Evolutionary conservation across 2,329 filamentous ascomycete genomes (phyloP).

Genomic region (Capronia epimyces): DNA sequence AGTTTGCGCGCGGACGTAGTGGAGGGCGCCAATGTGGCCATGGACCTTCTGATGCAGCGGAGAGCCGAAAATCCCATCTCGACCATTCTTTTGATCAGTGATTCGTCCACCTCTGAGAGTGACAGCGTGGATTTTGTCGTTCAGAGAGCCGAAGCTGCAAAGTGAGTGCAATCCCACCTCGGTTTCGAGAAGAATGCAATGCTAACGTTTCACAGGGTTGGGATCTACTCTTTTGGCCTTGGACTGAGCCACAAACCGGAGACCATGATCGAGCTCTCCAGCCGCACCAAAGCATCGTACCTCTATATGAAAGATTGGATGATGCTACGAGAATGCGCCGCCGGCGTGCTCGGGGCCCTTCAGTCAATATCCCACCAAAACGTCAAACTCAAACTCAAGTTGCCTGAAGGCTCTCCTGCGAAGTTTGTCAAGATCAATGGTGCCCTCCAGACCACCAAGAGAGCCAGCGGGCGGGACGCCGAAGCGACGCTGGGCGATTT

Average conservation of each 20-base stretch:
- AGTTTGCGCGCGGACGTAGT: constrained; percentile 94
- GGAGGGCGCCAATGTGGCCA: constrained; percentile 93
- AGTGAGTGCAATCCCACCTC: constrained; percentile 53
- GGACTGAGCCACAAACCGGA: constrained; percentile 97
- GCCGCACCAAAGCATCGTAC: constrained; percentile 91
- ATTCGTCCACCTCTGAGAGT: constrained; percentile 87
- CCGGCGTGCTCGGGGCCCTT: constrained; percentile 83
- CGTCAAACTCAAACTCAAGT: constrained; percentile 85
- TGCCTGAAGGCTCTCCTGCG: constrained; percentile 92
- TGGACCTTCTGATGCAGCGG: constrained; percentile 97
- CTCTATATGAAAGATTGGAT: constrained; percentile 99
- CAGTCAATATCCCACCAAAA: constrained; percentile 98
- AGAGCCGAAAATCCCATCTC: constrained; percentile 94
- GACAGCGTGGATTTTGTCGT: constrained; percentile 98
- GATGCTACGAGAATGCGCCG: constrained; percentile 96
- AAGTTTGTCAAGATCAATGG: constrained; percentile 99
- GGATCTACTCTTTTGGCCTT: constrained; percentile 92
- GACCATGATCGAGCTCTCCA: constrained; percentile 96
- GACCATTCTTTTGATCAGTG: constrained; percentile 93
- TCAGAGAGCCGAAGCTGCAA: constrained; percentile 91
- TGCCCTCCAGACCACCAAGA: constrained; percentile 90
- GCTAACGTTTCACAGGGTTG: constrained; percentile 56
- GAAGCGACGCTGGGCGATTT: constrained; percentile 89
- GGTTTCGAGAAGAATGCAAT: constrained; percentile 14
- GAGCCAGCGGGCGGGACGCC: constrained; percentile 87